Conservation (phyloP, 805 yeast species). For the Tetrapisispora iriomotensis region DNA sequence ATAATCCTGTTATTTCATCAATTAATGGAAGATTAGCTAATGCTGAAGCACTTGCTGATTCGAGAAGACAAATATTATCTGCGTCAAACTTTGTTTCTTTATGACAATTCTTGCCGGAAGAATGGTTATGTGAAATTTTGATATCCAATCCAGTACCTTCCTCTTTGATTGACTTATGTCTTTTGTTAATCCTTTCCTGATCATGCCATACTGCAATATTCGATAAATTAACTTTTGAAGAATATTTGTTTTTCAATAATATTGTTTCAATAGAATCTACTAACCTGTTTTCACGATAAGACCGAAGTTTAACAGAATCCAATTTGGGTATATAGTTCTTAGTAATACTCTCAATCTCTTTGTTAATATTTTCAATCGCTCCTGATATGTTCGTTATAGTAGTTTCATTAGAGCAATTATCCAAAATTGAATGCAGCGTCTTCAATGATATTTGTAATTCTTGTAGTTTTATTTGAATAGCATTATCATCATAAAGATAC, state of each 20-base stretch:
- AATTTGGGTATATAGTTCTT: conserved; percentile 17
- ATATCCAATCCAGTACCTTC: background rate
- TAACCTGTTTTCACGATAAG: conserved; percentile 2
- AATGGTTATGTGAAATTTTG: too few relatives aligned
- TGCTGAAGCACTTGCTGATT: background rate
- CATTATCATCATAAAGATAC: conserved; percentile 17
- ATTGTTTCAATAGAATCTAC: conserved; percentile 21
- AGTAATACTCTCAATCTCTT: conserved; percentile 10
- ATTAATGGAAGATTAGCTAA: conserved; percentile 16
- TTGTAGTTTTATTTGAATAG: conserved; percentile 9
- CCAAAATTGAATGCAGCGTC: conserved; percentile 9
- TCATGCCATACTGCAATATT: conserved; percentile 16
- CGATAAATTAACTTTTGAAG: conserved; percentile 17
- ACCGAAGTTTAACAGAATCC: conserved; percentile 6
- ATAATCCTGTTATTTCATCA: conserved; percentile 25
- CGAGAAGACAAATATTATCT: background rate
- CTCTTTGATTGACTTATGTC: background rate
- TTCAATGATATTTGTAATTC: conserved; percentile 12
- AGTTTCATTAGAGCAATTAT: background rate
- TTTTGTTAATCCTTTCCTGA: conserved; percentile 2
- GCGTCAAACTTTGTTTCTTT: too few relatives aligned
- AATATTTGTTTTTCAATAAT: conserved; percentile 21
- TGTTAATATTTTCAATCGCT: conserved; percentile 11
- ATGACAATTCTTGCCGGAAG: too few relatives aligned
- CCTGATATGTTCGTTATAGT: conserved; percentile 5